These are phyloP conservation scores for Ilyonectria robusta DNA, from an alignment of 2,329 filamentous ascomycete genomes.

Conservation along the genomic window DNA sequence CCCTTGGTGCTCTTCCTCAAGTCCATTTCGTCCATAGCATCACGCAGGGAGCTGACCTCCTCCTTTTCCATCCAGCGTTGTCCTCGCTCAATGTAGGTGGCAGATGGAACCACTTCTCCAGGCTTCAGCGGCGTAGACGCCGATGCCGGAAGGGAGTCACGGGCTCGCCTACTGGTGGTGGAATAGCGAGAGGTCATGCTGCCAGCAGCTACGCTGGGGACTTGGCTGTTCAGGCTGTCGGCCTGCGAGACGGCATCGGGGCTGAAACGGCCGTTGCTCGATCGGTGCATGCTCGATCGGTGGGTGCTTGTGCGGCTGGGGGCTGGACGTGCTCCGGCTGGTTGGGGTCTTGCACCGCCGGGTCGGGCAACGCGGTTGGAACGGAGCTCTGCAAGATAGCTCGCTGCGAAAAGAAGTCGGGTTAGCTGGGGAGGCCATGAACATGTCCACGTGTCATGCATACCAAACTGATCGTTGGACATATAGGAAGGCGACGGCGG, in stretches of 20 bases:
- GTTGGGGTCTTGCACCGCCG: slow-evolving; percentile 78
- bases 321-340: slow-evolving; percentile 54
- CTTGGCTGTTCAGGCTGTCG: slow-evolving; percentile 49
- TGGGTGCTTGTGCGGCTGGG: slow-evolving; percentile 50
- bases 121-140: slow-evolving; percentile 65
- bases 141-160: slow-evolving; percentile 66
- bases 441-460: slow-evolving; percentile 35
- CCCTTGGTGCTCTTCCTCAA: slow-evolving; percentile 58
- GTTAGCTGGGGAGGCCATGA: slow-evolving; percentile 40
- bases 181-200: slow-evolving; percentile 68
- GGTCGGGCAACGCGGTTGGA: slow-evolving; percentile 77
- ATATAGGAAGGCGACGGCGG: slow-evolving; percentile 76
- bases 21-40: slow-evolving; percentile 82
- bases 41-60: slow-evolving; percentile 78
- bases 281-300: slow-evolving; percentile 43
- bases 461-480: slow-evolving; percentile 78
- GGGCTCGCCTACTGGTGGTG: slow-evolving; percentile 58
- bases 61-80: slow-evolving; percentile 87
- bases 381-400: slow-evolving; percentile 80
- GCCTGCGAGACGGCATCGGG: slow-evolving; percentile 50
- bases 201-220: slow-evolving; percentile 58
- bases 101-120: slow-evolving; percentile 73
- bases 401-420: slow-evolving; percentile 61
- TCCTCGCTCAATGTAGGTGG: slow-evolving; percentile 80
- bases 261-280: slow-evolving; percentile 49